A percentile compares a stretch with the other conserved stretches of the same genome.
These are phyloP conservation scores for Calonectria hawksworthii DNA, from an alignment of 2,329 filamentous ascomycete species.

Conservation along the genomic window DNA sequence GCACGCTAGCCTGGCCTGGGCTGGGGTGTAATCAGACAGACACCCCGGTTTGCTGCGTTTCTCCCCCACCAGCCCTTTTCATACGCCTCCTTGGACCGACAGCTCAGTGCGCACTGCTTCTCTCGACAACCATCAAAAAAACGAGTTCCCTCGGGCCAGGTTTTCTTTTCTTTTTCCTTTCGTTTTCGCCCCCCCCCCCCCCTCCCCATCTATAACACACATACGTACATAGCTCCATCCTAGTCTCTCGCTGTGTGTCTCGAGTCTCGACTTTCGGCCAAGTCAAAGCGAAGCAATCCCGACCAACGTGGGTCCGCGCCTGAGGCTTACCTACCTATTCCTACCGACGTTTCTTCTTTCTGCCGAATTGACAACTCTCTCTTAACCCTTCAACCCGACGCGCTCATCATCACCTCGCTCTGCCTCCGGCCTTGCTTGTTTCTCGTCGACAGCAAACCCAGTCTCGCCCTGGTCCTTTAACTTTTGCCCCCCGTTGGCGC, in stretches of 20 bases:
- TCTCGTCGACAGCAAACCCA: conserved; percentile 36
- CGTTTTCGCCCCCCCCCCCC: conserved; percentile 42
- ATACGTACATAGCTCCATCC: conserved; percentile 29
- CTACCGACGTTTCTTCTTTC: conserved; percentile 47
- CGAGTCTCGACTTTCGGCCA: conserved; percentile 38
- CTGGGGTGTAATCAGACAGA: conserved; percentile 43
- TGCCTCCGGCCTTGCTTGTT: conserved; percentile 30
- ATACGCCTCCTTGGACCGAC: conserved; percentile 42
- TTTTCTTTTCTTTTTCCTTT: conserved; percentile 47
- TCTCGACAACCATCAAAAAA: conserved; percentile 35
- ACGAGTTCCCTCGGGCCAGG: conserved; percentile 38
- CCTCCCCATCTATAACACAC: conserved; percentile 18
- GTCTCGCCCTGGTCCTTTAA: conserved; percentile 45
- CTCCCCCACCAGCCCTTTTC: conserved; percentile 39
- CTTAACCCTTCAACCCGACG: conserved; percentile 38
- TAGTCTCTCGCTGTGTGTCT: conserved; percentile 35
- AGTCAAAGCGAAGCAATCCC: conserved; percentile 45
- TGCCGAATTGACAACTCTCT: conserved; percentile 36
- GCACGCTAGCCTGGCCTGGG: conserved; percentile 27
- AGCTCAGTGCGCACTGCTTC: conserved; percentile 23
- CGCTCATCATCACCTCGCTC: conserved; percentile 22
- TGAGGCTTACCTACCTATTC: conserved; percentile 36
- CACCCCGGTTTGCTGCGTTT: conserved; percentile 41
- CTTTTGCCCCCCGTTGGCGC: conserved; percentile 47
- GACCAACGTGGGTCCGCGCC: conserved; percentile 48